Base-by-base conservation (phyloP, 169 alveolate species). In the Eimeria zaria region DNA sequence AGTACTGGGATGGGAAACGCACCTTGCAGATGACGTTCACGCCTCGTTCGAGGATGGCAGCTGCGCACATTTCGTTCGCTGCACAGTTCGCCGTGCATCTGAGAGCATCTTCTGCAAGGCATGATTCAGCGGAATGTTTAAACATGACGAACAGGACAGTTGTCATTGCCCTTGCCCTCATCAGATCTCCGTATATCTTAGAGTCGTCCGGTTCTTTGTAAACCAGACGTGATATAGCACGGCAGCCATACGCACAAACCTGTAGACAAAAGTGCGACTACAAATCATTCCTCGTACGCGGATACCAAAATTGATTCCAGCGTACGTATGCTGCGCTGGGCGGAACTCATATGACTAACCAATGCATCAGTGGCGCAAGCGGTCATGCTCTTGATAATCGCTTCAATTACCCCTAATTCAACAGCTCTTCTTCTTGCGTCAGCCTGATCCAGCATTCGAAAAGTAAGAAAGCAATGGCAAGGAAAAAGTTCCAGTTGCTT, bases 61-160 rank as follows among this genome's bases (percentile, higher is more conserved):
- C 87, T 4, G 96, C 94, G 80, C 96, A 93, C 36, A 74, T 48
- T 67, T 36, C 89, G 55, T 93, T 64, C 14, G 94, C 73, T 41
- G 94, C 93, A 80, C 96, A 93, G 80, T 93, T 93, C 36, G 96
- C 96, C 33, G 87, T 83, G 36, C 96, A 93, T 67, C 94, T 80
- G 53, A 93, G 94, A 24, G 92, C 96, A 36, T 93, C 96, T 41
- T 88, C 62, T 51, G 94, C 90, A 84, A 81, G 90, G n/a, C 85
- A 48, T 12, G 93, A 76, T 53, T 69, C 81, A 33, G 36, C 39
- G 94, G 67, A 74, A 67, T 93, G 96, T 55, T 93, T 93, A 48
- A 93, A 88, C 71, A 93, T 73, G 33, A 93, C 96, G 48, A 93
- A 93, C n/a, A 93, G 94, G 67, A 93, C 58, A 14, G 96, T 73